Conservation (phyloP, 1,284 basidiomycete genomes). For the Ceratobasidium sp. region DNA sequence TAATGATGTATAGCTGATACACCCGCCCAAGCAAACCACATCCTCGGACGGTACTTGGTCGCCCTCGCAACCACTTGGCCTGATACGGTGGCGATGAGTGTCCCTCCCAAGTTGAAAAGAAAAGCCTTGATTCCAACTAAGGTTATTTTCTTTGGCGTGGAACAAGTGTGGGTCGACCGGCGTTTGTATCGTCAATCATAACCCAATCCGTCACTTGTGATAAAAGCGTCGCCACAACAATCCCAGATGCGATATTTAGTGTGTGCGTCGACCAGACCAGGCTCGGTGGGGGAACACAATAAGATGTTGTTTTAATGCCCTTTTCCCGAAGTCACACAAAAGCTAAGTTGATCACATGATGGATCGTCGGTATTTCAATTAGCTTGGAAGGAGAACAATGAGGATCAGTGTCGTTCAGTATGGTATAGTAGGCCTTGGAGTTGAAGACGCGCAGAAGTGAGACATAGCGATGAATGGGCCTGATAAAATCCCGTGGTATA, state of each 20-base stretch:
- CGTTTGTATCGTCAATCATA: too few species aligned
- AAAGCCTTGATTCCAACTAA: constrained; percentile 51
- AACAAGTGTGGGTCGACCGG: too few species aligned
- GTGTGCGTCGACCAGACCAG: background rate
- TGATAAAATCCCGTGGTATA: background rate
- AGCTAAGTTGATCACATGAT: background rate
- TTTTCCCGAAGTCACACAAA: constrained; percentile 2
- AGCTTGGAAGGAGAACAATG: constrained; percentile 24
- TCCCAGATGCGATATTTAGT: too few species aligned
- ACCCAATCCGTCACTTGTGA: too few species aligned
- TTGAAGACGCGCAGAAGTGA: constrained; percentile 30
- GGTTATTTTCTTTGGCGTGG: too few species aligned
- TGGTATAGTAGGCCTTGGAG: constrained; percentile 7
- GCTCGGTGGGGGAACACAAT: background rate
- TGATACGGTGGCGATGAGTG: constrained; percentile 46
- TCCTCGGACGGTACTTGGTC: constrained; percentile 46
- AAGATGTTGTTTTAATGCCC: background rate
- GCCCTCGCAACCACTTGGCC: constrained; percentile 48
- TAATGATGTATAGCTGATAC: background rate
- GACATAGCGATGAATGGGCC: constrained; percentile 12
- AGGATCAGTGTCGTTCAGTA: too few species aligned
- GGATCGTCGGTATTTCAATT: constrained; percentile 15
- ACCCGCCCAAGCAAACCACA: constrained; percentile 42
- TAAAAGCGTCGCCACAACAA: too few species aligned
- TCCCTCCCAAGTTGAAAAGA: constrained; percentile 48